Base-by-base conservation (phyloP, 2,329 filamentous ascomycete genomes). In the Ophiostoma novo-ulmi region DNA sequence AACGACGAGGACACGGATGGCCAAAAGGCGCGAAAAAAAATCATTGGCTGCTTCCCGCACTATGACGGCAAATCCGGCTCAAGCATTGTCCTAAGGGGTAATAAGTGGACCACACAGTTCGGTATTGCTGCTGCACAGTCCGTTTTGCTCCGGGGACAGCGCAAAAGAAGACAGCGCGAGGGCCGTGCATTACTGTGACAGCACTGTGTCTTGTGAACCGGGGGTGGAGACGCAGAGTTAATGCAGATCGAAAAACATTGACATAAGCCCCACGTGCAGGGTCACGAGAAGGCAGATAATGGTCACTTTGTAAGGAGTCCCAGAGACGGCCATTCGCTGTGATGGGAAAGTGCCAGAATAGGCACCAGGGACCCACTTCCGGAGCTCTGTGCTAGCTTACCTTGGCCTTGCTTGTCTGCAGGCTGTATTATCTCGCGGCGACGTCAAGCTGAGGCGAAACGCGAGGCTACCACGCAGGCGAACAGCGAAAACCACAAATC, bases 11-110 rank as follows among this genome's bases (percentile, higher is more conserved):
- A 31, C 31, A 31, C 31, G 52, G 38, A 8, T n/a, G 65, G 64
- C n/a, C 64, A 6, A 70, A 64, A 44, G 22, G 69, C 68, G 61
- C 69, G 64, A 58, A 71, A 72, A 72, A 71, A 68, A 67, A 36
- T 48, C 69, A 71, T 68, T 69, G 70, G 70, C 71, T 69, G 67
- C 63, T n/a, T 52, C 41, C 41, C 36, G 36, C 38, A 67, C 68
- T 68, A 71, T 70, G 71, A 71, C 71, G 71, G 70, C 70, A 71
- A 71, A 69, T 41, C 70, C 71, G 71, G 71, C 71, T 72, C 70
- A 63, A 58, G 70, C 63, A 22, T 38, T 5, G 58, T 31, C 61
- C n/a, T 26, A 67, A 69, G 39, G 67, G 69, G 67, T 22, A 39
- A 70, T 26, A 66, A 71, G 68, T 71, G 70, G 70, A 39, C n/a